Percentiles rank a stretch among this genome's conserved stretches.
Evolutionary conservation across 306 rosid species (phyloP).

Genomic region (Malus sieversii): DNA sequence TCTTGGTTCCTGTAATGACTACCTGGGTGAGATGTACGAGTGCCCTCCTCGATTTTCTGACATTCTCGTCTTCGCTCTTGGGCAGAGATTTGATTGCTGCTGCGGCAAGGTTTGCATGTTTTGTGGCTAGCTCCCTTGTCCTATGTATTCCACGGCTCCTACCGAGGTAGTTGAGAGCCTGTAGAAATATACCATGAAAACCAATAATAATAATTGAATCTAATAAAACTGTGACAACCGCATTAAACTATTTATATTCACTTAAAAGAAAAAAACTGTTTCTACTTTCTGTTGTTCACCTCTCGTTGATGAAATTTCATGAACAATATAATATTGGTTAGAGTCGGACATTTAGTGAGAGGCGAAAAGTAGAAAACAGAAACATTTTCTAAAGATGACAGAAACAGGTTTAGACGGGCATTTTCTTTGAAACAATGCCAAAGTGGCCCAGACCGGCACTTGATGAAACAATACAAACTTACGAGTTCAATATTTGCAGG

Average conservation of each 20-base stretch:
- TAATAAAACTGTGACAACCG: background rate
- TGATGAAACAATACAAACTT: conserved; percentile 23
- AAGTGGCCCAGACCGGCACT: background rate
- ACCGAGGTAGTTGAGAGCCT: conserved; percentile 90
- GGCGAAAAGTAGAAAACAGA: background rate
- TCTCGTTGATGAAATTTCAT: background rate
- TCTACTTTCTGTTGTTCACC: background rate
- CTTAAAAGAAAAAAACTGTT: background rate
- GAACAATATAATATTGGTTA: background rate
- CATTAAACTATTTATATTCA: background rate
- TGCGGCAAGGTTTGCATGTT: conserved; percentile 84
- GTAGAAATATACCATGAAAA: conserved; percentile 1
- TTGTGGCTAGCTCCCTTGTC: conserved; percentile 70
- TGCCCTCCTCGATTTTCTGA: conserved; percentile 73
- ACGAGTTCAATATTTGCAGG: conserved; percentile 66
- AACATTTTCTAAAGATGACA: no score
- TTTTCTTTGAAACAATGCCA: background rate
- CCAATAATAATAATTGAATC: background rate
- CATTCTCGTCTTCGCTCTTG: conserved; percentile 55
- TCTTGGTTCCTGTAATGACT: conserved; percentile 76
- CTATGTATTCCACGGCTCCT: conserved; percentile 77
- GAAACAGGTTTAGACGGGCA: no score
- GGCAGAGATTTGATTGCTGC: conserved; percentile 86
- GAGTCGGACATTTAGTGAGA: background rate
- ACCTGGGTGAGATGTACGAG: conserved; percentile 71